phyloP scores from a whole-genome alignment of 768 basidiomycete genomes.

The Psilocybe cubensis region DNA sequence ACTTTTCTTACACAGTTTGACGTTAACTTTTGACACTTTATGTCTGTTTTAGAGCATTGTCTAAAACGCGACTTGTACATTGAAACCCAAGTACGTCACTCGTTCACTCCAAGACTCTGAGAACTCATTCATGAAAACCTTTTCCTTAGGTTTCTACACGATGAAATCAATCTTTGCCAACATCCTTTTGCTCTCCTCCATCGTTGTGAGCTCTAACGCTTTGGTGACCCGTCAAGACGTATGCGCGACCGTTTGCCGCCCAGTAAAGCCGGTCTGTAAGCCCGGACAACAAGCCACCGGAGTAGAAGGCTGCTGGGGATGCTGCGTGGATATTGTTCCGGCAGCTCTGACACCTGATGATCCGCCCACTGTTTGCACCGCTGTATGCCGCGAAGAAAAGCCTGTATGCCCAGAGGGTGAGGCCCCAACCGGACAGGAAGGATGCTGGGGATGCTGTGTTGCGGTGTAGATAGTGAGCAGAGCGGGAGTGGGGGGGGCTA shows the following conservation, averaged over 20 bases:
- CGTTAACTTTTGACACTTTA: no score
- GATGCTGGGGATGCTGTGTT: slow-evolving; percentile 22
- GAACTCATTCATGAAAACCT: not conserved
- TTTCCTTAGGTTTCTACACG: not conserved
- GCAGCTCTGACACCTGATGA: not conserved
- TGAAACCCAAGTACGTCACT: not conserved
- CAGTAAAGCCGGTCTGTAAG: slow-evolving; percentile 9
- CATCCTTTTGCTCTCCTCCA: not conserved
- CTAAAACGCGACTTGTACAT: no score
- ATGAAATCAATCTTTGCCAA: slow-evolving; percentile 11
- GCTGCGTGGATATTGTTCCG: slow-evolving; percentile 2
- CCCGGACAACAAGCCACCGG: slow-evolving; percentile 8
- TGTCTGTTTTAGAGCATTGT: no score
- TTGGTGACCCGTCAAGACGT: not conserved
- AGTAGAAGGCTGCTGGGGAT: slow-evolving; percentile 14
- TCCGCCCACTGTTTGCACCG: slow-evolving; percentile 4
- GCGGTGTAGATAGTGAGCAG: not conserved
- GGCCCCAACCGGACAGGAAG: slow-evolving; percentile 14
- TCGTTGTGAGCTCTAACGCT: slow-evolving; percentile 1
- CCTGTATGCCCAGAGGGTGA: slow-evolving; percentile 16
- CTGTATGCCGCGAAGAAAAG: slow-evolving; percentile 9
- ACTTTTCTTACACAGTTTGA: no score
- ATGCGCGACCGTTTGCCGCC: slow-evolving; percentile 15
- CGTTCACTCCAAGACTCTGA: no score
- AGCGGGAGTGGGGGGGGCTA: not conserved